These are phyloP conservation scores for Closterium sp. DNA, from an alignment of 139 green algal genomes.

Conservation along the genomic window DNA sequence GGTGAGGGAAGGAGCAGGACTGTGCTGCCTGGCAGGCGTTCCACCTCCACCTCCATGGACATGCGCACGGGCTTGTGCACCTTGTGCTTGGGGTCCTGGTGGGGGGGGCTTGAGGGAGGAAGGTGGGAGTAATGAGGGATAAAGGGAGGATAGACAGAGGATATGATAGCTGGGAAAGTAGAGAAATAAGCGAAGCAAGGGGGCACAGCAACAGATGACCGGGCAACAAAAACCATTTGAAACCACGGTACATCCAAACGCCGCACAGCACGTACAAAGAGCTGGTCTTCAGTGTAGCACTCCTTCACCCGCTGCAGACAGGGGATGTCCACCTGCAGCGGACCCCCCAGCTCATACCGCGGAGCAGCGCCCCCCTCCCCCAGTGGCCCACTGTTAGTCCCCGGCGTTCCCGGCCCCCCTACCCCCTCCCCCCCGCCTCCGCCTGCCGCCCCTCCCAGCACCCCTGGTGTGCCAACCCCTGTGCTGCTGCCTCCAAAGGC, in stretches of 20 bases:
- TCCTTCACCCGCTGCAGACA: constrained; percentile 42
- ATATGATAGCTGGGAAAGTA: too few relatives aligned
- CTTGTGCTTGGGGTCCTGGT: constrained; percentile 47
- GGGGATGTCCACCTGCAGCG: constrained; percentile 42
- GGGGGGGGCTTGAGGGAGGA: too few relatives aligned
- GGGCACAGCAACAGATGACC: background rate
- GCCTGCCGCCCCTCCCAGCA: background rate
- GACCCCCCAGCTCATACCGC: constrained; percentile 8
- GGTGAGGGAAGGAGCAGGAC: too few relatives aligned
- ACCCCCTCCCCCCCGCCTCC: background rate
- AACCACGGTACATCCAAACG: too few relatives aligned
- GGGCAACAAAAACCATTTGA: background rate
- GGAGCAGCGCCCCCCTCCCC: background rate
- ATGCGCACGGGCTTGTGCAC: constrained; percentile 42
- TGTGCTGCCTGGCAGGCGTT: background rate
- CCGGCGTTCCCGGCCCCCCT: background rate
- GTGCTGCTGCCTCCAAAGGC: constrained; percentile 27
- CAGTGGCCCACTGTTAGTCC: background rate
- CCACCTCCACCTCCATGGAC: constrained; percentile 34
- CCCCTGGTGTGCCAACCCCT: background rate
- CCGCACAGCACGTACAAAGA: constrained; percentile 4
- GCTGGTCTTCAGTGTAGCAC: constrained; percentile 42
- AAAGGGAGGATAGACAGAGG: too few relatives aligned
- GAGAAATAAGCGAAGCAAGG: background rate
- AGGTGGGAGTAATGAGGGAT: too few relatives aligned